Percentiles rank a stretch among this genome's conserved stretches.
These are phyloP conservation scores for Colletotrichum sp. DNA, from an alignment of 2,329 filamentous ascomycete genomes.

Conservation along the genomic window DNA sequence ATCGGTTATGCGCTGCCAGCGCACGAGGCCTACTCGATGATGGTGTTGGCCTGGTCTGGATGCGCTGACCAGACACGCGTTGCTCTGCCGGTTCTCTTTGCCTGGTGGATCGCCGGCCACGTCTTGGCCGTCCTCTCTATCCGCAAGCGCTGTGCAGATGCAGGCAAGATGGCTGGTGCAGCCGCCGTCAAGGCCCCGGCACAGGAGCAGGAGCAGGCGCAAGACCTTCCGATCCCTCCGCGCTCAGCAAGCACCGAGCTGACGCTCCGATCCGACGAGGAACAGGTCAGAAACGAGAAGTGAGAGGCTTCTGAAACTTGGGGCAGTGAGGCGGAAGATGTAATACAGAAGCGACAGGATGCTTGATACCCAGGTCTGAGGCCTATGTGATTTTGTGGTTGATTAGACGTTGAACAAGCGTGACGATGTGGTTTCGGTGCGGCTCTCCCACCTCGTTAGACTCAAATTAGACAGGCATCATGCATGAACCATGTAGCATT, in stretches of 20 bases:
- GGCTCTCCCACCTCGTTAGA: not conserved
- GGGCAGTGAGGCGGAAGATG: not conserved
- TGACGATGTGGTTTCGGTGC: not conserved
- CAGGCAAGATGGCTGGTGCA: not conserved
- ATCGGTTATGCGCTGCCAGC: constrained; percentile 41
- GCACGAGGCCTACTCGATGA: constrained; percentile 35
- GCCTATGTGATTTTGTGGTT: not conserved
- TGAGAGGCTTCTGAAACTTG: not conserved
- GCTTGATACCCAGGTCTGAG: not conserved
- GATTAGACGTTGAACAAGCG: not conserved
- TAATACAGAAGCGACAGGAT: not conserved
- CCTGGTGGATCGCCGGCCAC: constrained; percentile 38
- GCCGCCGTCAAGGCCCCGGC: not conserved
- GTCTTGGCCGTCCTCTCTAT: constrained; percentile 26
- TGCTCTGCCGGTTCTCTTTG: constrained; percentile 46
- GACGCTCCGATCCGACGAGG: constrained; percentile 1
- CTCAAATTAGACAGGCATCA: not conserved
- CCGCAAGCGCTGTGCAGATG: constrained; percentile 22
- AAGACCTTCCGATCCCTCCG: not conserved
- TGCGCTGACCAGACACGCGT: constrained; percentile 42
- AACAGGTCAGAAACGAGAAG: not conserved
- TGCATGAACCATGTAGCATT: not conserved
- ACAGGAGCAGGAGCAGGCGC: not conserved
- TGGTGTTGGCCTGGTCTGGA: constrained; percentile 47
- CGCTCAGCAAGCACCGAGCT: not conserved